Evolutionary conservation across 352 stramenopile genomes (phyloP).

Genomic region (Aphanomyces euteiches): DNA sequence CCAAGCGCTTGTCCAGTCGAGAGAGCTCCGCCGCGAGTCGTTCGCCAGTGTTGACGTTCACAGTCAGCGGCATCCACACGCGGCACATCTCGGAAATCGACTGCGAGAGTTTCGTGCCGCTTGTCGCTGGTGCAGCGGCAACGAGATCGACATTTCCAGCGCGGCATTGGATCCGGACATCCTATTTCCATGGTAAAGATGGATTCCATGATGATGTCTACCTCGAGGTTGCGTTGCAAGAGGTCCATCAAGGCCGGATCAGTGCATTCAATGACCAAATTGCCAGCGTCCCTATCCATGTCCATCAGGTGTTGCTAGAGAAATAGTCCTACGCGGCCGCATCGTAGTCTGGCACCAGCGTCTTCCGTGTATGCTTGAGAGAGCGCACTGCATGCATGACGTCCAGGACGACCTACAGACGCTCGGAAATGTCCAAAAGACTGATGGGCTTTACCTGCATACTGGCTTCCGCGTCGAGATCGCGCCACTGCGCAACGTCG

Average conservation of each 20-base stretch:
- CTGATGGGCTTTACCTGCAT: slow-evolving; percentile 67
- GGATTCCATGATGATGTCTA: neutral
- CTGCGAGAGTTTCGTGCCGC: slow-evolving; percentile 15
- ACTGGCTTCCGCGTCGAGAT: slow-evolving; percentile 77
- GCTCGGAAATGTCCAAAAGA: neutral
- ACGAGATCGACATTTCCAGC: slow-evolving; percentile 16
- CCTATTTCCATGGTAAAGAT: neutral
- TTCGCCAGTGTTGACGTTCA: slow-evolving; percentile 60
- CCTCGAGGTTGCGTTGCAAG: slow-evolving; percentile 38
- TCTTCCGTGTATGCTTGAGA: slow-evolving; percentile 53
- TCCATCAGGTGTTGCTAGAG: no score
- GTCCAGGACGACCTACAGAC: slow-evolving; percentile 63
- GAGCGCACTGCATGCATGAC: slow-evolving; percentile 93
- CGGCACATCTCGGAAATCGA: slow-evolving; percentile 16
- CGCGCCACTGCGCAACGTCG: slow-evolving; percentile 70
- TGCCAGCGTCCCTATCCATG: neutral
- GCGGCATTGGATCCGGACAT: slow-evolving; percentile 25
- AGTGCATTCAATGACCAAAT: slow-evolving; percentile 38
- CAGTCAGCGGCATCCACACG: slow-evolving; percentile 58
- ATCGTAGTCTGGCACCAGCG: slow-evolving; percentile 31
- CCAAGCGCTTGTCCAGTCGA: slow-evolving; percentile 57
- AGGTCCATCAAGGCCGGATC: slow-evolving; percentile 68
- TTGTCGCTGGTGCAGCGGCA: neutral
- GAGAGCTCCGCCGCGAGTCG: slow-evolving; percentile 58
- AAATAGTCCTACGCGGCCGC: no score